Evolutionary conservation across 371 early-diverging fungal genomes (phyloP).

Genomic region (Mucor plumbeus): DNA sequence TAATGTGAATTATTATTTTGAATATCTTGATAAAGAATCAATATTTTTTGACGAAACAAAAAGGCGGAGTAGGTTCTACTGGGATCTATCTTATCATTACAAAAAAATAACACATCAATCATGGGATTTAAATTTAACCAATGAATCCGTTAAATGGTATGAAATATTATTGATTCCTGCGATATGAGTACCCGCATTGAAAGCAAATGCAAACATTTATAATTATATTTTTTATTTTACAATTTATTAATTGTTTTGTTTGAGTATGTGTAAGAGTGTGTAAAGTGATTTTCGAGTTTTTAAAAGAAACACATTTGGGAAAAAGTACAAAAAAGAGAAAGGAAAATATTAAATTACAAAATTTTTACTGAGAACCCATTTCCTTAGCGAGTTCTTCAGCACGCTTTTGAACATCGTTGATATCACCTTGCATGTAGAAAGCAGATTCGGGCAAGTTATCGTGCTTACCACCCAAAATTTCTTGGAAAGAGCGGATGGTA

Average conservation of each 20-base stretch:
- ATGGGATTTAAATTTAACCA: too few species aligned
- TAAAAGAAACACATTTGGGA: neutral
- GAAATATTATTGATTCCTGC: too few species aligned
- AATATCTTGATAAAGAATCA: too few species aligned
- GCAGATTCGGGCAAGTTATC: constrained; percentile 93
- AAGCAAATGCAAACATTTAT: too few species aligned
- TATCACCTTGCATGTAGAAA: constrained; percentile 97
- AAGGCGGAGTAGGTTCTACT: too few species aligned
- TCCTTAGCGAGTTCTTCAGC: constrained; percentile 85
- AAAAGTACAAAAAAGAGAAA: constrained; percentile 1
- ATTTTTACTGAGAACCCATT: constrained; percentile 31
- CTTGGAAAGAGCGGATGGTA: constrained; percentile 95
- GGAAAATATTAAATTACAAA: constrained; percentile 8
- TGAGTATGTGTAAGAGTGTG: neutral
- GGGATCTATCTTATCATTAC: too few species aligned
- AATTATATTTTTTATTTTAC: constrained; percentile 1
- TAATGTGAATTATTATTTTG: too few species aligned
- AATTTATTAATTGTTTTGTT: constrained; percentile 6
- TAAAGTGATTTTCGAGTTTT: neutral
- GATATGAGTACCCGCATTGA: too few species aligned
- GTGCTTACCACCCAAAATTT: constrained; percentile 96
- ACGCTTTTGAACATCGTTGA: constrained; percentile 91
- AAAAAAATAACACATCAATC: too few species aligned
- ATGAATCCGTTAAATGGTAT: too few species aligned
- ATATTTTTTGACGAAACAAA: too few species aligned